Evolutionary conservation across 2,329 filamentous ascomycete genomes (phyloP), one percentile per base, ranked within the genome.

Genomic region (Dactylella cylindrospora): DNA sequence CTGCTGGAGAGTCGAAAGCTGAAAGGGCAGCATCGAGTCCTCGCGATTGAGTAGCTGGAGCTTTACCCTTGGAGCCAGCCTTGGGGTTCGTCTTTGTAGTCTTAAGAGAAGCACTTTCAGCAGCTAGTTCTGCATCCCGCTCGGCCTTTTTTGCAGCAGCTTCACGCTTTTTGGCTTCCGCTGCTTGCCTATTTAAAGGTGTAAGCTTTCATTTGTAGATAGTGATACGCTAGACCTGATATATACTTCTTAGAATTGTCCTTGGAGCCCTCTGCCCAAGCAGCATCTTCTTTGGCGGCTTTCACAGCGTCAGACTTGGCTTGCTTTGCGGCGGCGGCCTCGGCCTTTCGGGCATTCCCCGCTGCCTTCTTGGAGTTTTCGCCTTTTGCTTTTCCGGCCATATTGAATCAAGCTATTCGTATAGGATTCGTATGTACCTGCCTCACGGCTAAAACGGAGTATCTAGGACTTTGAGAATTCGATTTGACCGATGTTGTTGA

Each of bases 231-330:
- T 7, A 20, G 3, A 3, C 47, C 61, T 36, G 28, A 13, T 17
- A 77, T 83, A 73, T 75, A 95, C 90, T 94, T 95, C 77, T 95
- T 98, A 33, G 84, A 77, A 69, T 77, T 88, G 68, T 80, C 85
- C 77, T 97, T 98, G 49, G 88, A 73, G 32, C 93, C 93, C 74
- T 93, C 89, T 8, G 79, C 70, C 93, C 93, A 98, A 68, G 95
- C 79, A 50, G 80, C 78, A 3, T 84, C 80, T 70, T 96, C 91
- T 22, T 74, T 82, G 2, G 77, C 80, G 3, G 82, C 82, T 49
- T 78, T 80, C 74, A 38, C 59, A 23, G 59, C 38, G 17, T 64
- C 52, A 12, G 28, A 33, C 39, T 64, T 57, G 39, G 59, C 59
- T 25, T 64, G 59, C 45, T 84, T 84, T 29, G 80, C 76, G 31